Evolutionary conservation across 192 early-diverging fungal genomes (phyloP).

Genomic region (Coemansia sp.): DNA sequence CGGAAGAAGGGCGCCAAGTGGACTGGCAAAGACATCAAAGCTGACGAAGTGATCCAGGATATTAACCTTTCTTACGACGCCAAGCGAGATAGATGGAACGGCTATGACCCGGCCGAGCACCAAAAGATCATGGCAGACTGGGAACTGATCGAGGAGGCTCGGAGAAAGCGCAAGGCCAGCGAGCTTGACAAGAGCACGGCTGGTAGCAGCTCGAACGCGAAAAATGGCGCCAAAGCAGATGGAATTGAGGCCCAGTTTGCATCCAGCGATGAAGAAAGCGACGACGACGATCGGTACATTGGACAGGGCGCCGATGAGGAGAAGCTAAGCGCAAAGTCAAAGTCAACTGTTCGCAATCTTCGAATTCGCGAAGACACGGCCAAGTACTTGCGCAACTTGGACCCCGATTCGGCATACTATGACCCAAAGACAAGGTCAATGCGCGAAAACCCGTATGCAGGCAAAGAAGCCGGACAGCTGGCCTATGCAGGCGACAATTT

Average conservation of each 20-base stretch:
- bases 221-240: neutral
- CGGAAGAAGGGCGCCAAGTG: constrained; percentile 85
- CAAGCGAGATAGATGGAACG: constrained; percentile 98
- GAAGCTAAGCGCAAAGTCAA: constrained; percentile 80
- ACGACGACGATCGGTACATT: constrained; percentile 88
- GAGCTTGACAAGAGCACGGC: constrained; percentile 61
- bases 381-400: constrained; percentile 95
- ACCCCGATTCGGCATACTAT: constrained; percentile 92
- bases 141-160: constrained; percentile 80
- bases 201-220: neutral
- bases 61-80: constrained; percentile 85
- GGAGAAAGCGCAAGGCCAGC: constrained; percentile 70
- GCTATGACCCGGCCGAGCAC: constrained; percentile 89
- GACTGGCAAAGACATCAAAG: constrained; percentile 71
- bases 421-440: constrained; percentile 99
- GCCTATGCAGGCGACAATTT: constrained; percentile 90
- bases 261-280: constrained; percentile 69
- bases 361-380: constrained; percentile 99
- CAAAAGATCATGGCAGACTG: constrained; percentile 68
- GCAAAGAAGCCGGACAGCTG: constrained; percentile 52
- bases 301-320: constrained; percentile 60
- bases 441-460: constrained; percentile 90
- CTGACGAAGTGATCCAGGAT: constrained; percentile 80
- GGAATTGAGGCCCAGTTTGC: constrained; percentile 26
- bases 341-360: constrained; percentile 92